Percentiles rank a stretch among this genome's conserved stretches.
Conservation (phyloP, 306 rosid genomes). For the Malus sylvestris region DNA sequence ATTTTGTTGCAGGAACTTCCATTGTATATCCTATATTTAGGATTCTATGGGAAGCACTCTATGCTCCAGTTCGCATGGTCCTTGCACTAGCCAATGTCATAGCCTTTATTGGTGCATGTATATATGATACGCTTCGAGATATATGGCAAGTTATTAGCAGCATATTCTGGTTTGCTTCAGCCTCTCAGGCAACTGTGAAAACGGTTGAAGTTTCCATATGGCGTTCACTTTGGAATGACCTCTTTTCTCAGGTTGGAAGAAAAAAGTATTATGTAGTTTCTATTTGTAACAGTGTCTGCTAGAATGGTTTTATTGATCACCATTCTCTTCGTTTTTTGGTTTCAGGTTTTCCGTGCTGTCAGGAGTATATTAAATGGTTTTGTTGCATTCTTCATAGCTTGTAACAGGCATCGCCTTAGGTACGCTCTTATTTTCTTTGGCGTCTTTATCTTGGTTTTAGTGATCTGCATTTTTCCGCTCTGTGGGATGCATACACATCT, state of each 20-base stretch:
- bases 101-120: conserved; percentile 27
- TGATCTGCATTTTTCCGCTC: not conserved
- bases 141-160: conserved; percentile 47
- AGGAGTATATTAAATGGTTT: conserved; percentile 80
- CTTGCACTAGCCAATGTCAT: conserved; percentile 38
- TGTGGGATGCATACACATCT: not conserved
- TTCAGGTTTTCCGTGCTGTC: conserved; percentile 85
- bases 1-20: conserved; percentile 48
- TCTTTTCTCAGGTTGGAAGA: conserved; percentile 71
- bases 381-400: conserved; percentile 79
- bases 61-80: conserved; percentile 61
- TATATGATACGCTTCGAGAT: conserved; percentile 34
- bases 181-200: conserved; percentile 58
- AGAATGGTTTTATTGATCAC: conserved; percentile 19
- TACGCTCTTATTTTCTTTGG: conserved; percentile 17
- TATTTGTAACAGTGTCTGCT: conserved; percentile 1
- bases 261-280: conserved; percentile 3
- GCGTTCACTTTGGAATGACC: conserved; percentile 92
- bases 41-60: conserved; percentile 61
- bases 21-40: conserved; percentile 58
- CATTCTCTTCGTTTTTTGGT: conserved; percentile 1
- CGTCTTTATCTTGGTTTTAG: not conserved
- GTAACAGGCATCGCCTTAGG: conserved; percentile 98
- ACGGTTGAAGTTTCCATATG: conserved; percentile 66
- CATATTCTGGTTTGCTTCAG: conserved; percentile 57